Percentiles rank a stretch among this genome's conserved stretches.
Evolutionary conservation across 352 stramenopile genomes (phyloP).

Genomic region (Pythium scleroteichum): DNA sequence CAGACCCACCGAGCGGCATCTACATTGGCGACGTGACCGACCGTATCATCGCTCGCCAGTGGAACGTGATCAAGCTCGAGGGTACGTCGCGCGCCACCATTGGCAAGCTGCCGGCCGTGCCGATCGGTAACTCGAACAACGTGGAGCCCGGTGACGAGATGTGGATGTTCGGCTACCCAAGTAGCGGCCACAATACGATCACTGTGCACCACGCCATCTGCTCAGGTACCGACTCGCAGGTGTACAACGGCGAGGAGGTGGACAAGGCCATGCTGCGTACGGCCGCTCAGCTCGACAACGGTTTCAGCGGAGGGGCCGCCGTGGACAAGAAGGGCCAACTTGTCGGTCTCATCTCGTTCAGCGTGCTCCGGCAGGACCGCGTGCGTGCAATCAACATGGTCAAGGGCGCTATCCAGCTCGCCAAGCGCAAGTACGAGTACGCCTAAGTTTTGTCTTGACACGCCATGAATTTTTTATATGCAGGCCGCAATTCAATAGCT

Average conservation of each 20-base stretch:
- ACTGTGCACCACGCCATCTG: constrained; percentile 90
- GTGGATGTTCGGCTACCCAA: constrained; percentile 91
- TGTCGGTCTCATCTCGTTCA: constrained; percentile 87
- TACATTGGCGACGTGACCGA: constrained; percentile 89
- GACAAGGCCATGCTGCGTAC: constrained; percentile 87
- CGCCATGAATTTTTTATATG: not conserved
- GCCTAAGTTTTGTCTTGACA: constrained; percentile 35
- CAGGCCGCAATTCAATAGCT: no score
- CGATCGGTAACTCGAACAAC: constrained; percentile 88
- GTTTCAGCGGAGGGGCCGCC: constrained; percentile 80
- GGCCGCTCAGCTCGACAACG: constrained; percentile 83
- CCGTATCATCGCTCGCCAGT: constrained; percentile 83
- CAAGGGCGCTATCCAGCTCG: constrained; percentile 81
- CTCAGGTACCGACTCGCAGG: constrained; percentile 84
- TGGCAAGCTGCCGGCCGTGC: constrained; percentile 70
- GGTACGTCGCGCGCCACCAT: constrained; percentile 72
- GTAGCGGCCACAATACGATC: constrained; percentile 88
- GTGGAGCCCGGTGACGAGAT: constrained; percentile 87
- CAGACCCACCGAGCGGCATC: constrained; percentile 80
- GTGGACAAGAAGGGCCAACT: constrained; percentile 86
- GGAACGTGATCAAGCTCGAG: constrained; percentile 79
- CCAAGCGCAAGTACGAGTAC: constrained; percentile 78
- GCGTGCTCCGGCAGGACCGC: constrained; percentile 80
- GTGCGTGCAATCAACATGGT: constrained; percentile 90
- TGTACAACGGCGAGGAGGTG: constrained; percentile 84